Base-by-base conservation (phyloP, 1,284 basidiomycete genomes). In the Xerocomus nothofagi region DNA sequence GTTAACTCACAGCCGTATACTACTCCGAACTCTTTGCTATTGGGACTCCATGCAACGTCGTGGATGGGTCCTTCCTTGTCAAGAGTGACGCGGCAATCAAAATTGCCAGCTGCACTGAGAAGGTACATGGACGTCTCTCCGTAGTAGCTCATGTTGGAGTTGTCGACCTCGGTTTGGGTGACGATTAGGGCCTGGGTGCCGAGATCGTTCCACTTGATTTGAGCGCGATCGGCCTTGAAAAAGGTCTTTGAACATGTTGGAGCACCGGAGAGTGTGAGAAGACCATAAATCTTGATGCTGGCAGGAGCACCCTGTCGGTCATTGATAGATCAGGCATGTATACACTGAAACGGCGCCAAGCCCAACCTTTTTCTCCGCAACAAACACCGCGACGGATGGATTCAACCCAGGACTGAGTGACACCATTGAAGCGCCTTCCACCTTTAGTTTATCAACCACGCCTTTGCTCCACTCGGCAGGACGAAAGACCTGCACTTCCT, bases 51-150 rank as follows among this genome's bases (percentile, higher is more conserved):
- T 17, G 84, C 77, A 62, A 97, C 97, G 68, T 98, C 96, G 65
- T 98, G 94, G 57, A 99, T 93, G 1, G 94, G 94, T 1, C 97
- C 97, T 57, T 98, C 95, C 75, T 97, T 98, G 74, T 98, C 95
- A 33, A 98, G 78, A 4, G 86, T 82, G 30, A 99, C 89, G 23
- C 93, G 80, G 67, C 92, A 94, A 68, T 98, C 95, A 60, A 95
- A 98, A 59, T 91, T 90, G 31, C 96, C 95, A n/a, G 91, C 86
- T n/a, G 93, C 86, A 54, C 86, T 92, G 58, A 98, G 82, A 40
- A 98, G 80, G 71, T 97, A 98, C 60, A 99, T 75, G 57, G 93
- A 92, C 9, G 94, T 97, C 75, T 98, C 95, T 52, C 96, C 97
- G 59, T 98, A 99, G 72, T 99, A 99, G 62, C 88, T 95, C 79